These are phyloP conservation scores for Luzula sylvatica DNA, from an alignment of 176 grass and related monocot species.

Conservation along the genomic window DNA sequence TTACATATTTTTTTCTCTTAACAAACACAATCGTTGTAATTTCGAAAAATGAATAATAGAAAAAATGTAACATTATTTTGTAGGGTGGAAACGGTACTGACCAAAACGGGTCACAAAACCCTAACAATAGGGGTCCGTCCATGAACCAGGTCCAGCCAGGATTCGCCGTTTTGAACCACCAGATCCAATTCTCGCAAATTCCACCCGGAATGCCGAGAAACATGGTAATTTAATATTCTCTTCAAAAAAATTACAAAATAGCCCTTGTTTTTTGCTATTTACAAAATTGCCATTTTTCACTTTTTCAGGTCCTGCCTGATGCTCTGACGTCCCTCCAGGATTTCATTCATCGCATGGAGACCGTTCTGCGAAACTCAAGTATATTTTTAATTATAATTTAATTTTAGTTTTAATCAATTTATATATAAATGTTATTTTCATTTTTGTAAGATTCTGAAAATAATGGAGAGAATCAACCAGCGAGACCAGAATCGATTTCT, in stretches of 20 bases:
- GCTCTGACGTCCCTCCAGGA: slow-evolving; percentile 57
- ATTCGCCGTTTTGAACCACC: slow-evolving; percentile 59
- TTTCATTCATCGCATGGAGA: slow-evolving; percentile 67
- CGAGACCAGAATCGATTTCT: slow-evolving; percentile 30
- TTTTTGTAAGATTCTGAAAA: slow-evolving; percentile 18
- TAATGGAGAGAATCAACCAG: slow-evolving; percentile 27
- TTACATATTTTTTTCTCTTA: slow-evolving; percentile 1
- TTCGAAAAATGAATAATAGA: too few species aligned
- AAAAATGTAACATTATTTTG: neutral
- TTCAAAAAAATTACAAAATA: neutral
- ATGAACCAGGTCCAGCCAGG: slow-evolving; percentile 40
- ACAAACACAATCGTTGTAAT: too few species aligned
- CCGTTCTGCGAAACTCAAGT: slow-evolving; percentile 63
- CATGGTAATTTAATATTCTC: slow-evolving; percentile 46
- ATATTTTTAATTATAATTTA: slow-evolving; percentile 1
- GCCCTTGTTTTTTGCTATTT: too few species aligned
- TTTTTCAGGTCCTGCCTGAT: slow-evolving; percentile 72
- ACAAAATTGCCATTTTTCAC: neutral
- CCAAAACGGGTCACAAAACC: slow-evolving; percentile 46
- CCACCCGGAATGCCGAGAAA: slow-evolving; percentile 33
- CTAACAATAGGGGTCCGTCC: slow-evolving; percentile 36
- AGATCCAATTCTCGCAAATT: slow-evolving; percentile 57
- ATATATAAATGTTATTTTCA: slow-evolving; percentile 12
- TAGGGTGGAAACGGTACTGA: slow-evolving; percentile 29
- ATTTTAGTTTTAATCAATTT: slow-evolving; percentile 2